Evolutionary conservation across 352 stramenopile species (phyloP).

Genomic region (Phytophthora pisi): DNA sequence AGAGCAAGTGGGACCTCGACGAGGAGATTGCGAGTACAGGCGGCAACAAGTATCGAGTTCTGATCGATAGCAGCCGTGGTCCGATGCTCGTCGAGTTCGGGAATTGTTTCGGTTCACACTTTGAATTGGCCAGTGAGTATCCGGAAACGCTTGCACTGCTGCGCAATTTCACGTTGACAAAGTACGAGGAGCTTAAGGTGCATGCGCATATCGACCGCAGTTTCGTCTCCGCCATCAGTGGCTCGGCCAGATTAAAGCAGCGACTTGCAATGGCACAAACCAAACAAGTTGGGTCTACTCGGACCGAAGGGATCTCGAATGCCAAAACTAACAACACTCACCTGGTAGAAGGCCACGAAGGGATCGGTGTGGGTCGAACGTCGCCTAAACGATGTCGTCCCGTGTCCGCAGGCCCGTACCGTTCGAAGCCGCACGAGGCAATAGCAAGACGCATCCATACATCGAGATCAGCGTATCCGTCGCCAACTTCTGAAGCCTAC

Average conservation of each 20-base stretch:
- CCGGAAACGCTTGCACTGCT: conserved; percentile 53
- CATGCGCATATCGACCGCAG: conserved; percentile 79
- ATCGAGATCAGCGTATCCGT: conserved; percentile 55
- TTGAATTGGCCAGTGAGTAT: conserved; percentile 62
- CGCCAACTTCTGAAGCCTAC: conserved; percentile 12
- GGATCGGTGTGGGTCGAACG: conserved; percentile 43
- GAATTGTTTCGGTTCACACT: conserved; percentile 78
- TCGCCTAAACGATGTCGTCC: conserved; percentile 72
- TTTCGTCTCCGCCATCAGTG: conserved; percentile 70
- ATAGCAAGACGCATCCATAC: conserved; percentile 53
- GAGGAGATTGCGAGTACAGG: conserved; percentile 76
- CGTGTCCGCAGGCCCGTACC: conserved; percentile 63
- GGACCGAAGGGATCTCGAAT: conserved; percentile 9
- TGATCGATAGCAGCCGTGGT: conserved; percentile 74
- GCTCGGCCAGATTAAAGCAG: conserved; percentile 55
- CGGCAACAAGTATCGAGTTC: conserved; percentile 78
- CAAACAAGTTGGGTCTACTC: conserved; percentile 39
- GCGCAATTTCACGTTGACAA: conserved; percentile 61
- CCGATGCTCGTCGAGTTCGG: conserved; percentile 86
- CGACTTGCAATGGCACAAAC: conserved; percentile 52
- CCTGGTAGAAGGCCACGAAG: conserved; percentile 29
- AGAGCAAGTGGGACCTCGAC: conserved; percentile 82
- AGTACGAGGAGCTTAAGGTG: conserved; percentile 66
- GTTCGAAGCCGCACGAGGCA: conserved; percentile 38
- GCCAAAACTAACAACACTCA: conserved; percentile 16